Conservation (phyloP, 1,284 basidiomycete species). For the Ganoderma resinaceum region DNA sequence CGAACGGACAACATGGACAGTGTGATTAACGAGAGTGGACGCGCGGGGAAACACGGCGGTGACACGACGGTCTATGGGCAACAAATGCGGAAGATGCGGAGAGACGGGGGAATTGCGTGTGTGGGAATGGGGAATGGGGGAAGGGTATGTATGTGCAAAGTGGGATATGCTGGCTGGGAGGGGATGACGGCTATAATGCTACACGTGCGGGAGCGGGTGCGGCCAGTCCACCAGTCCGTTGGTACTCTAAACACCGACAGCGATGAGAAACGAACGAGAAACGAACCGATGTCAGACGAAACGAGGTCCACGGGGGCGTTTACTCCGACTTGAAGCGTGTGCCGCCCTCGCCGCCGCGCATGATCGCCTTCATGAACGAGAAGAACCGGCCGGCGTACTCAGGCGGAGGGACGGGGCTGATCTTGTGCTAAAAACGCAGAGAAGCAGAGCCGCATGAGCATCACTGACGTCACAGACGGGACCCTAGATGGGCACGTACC, state of each 20-base stretch:
- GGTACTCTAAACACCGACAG: slow-evolving; percentile 18
- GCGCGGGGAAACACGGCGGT: slow-evolving; percentile 8
- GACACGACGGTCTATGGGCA: neutral
- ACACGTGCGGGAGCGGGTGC: slow-evolving; percentile 12
- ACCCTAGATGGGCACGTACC: slow-evolving; percentile 56
- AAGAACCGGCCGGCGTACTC: slow-evolving; percentile 92
- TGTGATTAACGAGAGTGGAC: slow-evolving; percentile 13
- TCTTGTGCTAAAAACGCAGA: slow-evolving; percentile 74
- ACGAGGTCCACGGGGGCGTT: slow-evolving; percentile 6
- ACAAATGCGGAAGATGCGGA: neutral
- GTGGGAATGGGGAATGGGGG: too few relatives aligned
- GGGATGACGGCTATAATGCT: slow-evolving; percentile 12
- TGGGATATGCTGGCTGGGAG: slow-evolving; percentile 14
- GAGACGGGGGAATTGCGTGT: neutral
- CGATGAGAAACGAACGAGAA: neutral
- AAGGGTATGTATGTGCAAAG: slow-evolving; percentile 18
- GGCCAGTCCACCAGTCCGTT: slow-evolving; percentile 19
- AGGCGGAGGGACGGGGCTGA: slow-evolving; percentile 87
- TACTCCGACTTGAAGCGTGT: slow-evolving; percentile 63
- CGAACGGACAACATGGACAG: neutral
- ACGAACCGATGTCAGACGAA: slow-evolving; percentile 2
- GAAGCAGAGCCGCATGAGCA: slow-evolving; percentile 13
- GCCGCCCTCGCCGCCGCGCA: slow-evolving; percentile 82
- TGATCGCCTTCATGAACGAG: slow-evolving; percentile 85
- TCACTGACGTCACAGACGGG: slow-evolving; percentile 5